These are phyloP conservation scores for Edaphochlamys debaryana DNA, from an alignment of 139 green algal species.

Conservation along the genomic window DNA sequence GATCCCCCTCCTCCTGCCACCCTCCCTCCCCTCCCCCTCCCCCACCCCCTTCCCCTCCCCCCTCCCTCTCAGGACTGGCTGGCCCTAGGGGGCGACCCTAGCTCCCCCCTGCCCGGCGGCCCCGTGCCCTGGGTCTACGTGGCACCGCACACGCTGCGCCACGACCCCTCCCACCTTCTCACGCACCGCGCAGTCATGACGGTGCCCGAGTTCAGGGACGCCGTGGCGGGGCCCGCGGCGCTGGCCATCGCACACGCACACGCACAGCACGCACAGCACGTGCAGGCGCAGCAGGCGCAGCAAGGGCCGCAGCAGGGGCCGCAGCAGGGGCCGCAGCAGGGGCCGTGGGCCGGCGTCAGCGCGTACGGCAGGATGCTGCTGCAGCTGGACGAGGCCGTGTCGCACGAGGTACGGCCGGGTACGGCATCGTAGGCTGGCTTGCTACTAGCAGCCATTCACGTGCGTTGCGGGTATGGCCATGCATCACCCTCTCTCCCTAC, in stretches of 20 bases:
- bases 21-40: too few species aligned
- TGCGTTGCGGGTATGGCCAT: too few species aligned
- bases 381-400: slow-evolving; percentile 54
- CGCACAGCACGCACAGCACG: too few species aligned
- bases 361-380: slow-evolving; percentile 53
- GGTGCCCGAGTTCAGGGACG: background rate
- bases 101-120: too few species aligned
- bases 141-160: slow-evolving; percentile 51
- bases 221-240: slow-evolving; percentile 21
- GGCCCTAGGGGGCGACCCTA: slow-evolving; percentile 38
- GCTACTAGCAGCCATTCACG: too few species aligned
- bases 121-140: slow-evolving; percentile 57
- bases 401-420: slow-evolving; percentile 46
- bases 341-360: background rate
- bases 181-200: slow-evolving; percentile 66
- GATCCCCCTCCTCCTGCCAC: too few species aligned
- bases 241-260: too few species aligned
- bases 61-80: slow-evolving; percentile 57
- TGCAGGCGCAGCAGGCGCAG: too few species aligned
- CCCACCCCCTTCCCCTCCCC: too few species aligned
- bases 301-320: background rate
- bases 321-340: background rate
- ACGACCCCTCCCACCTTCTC: slow-evolving; percentile 85
- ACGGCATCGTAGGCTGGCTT: too few species aligned
- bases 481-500: too few species aligned